Evolutionary conservation across 441 rosid genomes (phyloP), one percentile per base, ranked within the genome.

Genomic region (Manihot esculenta): DNA sequence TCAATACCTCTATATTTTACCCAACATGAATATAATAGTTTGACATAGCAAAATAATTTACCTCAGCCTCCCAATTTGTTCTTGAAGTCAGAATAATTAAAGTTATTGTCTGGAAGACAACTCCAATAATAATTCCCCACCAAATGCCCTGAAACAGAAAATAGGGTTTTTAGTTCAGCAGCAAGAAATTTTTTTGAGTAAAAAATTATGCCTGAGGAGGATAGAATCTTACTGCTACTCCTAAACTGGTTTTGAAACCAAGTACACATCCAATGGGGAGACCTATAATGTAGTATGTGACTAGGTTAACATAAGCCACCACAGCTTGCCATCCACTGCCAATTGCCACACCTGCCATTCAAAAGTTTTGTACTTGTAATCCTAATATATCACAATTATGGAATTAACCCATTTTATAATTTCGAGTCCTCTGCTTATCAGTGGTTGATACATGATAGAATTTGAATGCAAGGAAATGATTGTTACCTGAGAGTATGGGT

Each of bases 271-370:
- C 98, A 74, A 90, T 85, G 10, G 96, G 98, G 44, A 90, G 92
- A 67, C 98, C 98, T 61, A 92, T 83, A 24, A 90, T 51, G 68
- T 92, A 92, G 74, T 90, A 92, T 21, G 90, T 80, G 10, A 84
- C 80, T 38, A 92, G 58, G 68, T 90, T 92, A 30, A 92, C 88
- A 74, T 88, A 92, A 14, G 98, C 98, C 76, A 92, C 98, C 38
- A 87, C 83, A 42, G 87, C 86, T 83, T 92, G 97, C 96, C 97
- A 86, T 17, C 97, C 96, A 71, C 94, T 86, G n/a, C 97, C 97
- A 77, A 92, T 87, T 5, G 97, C 95, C 69, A 89, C 95, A 12
- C 95, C 94, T 88, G 72, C 15, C 58, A 61, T 53, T 44, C 71
- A 35, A 56, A 20, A 72, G 14, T 14, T 15, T 18, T 14, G 12